A percentile compares a stretch with the other conserved stretches of the same genome.
Conservation (phyloP, 345 rosid species). For the Syzygium oleosum region DNA sequence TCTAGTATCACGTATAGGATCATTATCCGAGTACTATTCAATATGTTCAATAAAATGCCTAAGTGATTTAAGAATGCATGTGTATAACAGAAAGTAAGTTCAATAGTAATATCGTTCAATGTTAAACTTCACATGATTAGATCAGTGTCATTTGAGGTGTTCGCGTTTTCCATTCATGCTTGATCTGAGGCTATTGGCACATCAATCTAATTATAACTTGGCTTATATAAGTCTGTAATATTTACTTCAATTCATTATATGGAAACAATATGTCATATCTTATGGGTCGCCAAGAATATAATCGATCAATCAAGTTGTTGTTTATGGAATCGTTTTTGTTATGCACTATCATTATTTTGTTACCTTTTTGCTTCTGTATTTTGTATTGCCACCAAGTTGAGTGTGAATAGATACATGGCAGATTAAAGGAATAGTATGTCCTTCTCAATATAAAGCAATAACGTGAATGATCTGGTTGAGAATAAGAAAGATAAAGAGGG, state of each 20-base stretch:
- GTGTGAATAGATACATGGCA: neutral
- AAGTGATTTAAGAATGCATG: neutral
- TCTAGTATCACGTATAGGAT: neutral
- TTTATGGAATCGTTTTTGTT: neutral
- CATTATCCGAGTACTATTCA: neutral
- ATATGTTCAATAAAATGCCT: neutral
- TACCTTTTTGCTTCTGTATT: neutral
- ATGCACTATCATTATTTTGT: accelerated
- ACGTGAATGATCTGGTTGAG: too few species aligned
- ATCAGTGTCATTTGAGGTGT: too few species aligned
- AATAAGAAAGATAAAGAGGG: too few species aligned
- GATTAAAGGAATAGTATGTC: too few species aligned
- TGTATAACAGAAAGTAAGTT: neutral
- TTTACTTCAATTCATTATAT: too few species aligned
- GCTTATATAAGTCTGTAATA: too few species aligned
- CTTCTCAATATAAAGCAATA: too few species aligned
- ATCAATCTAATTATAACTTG: neutral
- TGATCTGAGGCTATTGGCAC: neutral
- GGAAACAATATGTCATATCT: neutral
- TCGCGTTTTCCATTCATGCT: too few species aligned
- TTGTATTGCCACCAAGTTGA: neutral
- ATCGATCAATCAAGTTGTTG: neutral
- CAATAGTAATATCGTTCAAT: neutral
- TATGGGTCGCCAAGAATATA: neutral
- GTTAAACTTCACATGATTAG: neutral